These are phyloP conservation scores for Babesia bovis DNA, from an alignment of 169 alveolate species.

Conservation along the genomic window DNA sequence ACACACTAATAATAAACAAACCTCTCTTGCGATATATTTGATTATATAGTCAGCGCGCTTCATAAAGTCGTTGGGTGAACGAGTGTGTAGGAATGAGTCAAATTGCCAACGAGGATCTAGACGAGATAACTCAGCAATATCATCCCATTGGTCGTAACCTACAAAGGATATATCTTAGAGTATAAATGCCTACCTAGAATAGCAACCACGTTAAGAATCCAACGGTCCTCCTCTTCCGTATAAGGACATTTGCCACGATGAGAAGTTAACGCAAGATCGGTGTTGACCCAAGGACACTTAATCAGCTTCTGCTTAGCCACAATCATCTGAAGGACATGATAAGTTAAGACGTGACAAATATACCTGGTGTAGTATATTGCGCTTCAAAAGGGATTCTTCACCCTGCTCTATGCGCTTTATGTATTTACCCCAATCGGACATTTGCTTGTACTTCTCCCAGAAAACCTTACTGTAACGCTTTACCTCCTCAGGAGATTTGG, in stretches of 20 bases:
- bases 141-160: slow-evolving; percentile 83
- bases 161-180: neutral
- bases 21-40: slow-evolving; percentile 75
- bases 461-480: slow-evolving; percentile 58
- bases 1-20: neutral
- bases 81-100: slow-evolving; percentile 75
- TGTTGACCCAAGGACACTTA: slow-evolving; percentile 73
- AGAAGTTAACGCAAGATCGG: slow-evolving; percentile 61
- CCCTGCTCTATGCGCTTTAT: slow-evolving; percentile 74
- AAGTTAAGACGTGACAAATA: neutral
- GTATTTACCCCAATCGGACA: slow-evolving; percentile 71
- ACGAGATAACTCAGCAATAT: slow-evolving; percentile 59
- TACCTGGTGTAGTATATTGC: slow-evolving; percentile 72
- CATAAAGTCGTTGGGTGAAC: slow-evolving; percentile 71
- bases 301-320: slow-evolving; percentile 51
- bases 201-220: slow-evolving; percentile 71
- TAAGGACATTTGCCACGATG: slow-evolving; percentile 72
- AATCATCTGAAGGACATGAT: slow-evolving; percentile 38
- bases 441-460: slow-evolving; percentile 65
- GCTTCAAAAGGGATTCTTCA: slow-evolving; percentile 66
- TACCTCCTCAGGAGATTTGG: slow-evolving; percentile 65
- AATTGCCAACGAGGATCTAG: slow-evolving; percentile 73
- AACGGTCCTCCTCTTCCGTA: slow-evolving; percentile 80
- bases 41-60: slow-evolving; percentile 79
- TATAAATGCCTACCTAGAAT: slow-evolving; percentile 47